Evolutionary conservation across 2,329 filamentous ascomycete species (phyloP).

Genomic region (Shiraia bambusicola): DNA sequence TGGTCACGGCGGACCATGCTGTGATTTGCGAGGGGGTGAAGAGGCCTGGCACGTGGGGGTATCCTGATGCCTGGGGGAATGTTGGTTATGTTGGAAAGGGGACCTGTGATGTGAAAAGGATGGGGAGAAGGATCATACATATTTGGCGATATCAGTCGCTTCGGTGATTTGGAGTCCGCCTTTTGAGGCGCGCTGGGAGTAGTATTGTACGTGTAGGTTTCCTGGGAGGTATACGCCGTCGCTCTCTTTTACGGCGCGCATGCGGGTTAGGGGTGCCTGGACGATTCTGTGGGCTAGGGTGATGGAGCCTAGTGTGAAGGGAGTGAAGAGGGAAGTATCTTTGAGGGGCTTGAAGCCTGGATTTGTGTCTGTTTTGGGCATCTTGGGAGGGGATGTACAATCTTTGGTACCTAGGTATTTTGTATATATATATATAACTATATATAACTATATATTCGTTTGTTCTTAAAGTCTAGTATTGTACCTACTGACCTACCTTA

Average conservation of each 20-base stretch:
- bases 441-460: too few species aligned
- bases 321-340: constrained; percentile 36
- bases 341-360: constrained; percentile 35
- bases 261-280: constrained; percentile 46
- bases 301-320: constrained; percentile 37
- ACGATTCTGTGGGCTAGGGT: constrained; percentile 43
- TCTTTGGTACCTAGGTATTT: too few species aligned
- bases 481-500: too few species aligned
- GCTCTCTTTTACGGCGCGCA: constrained; percentile 52
- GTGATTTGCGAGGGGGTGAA: constrained; percentile 46
- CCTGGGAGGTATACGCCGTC: constrained; percentile 49
- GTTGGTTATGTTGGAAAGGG: too few species aligned
- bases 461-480: constrained; percentile 22
- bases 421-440: too few species aligned
- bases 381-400: too few species aligned
- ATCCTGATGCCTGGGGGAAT: constrained; percentile 44
- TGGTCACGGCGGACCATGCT: constrained; percentile 55
- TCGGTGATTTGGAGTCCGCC: constrained; percentile 63
- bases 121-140: constrained; percentile 14
- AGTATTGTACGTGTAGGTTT: constrained; percentile 54
- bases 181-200: constrained; percentile 55
- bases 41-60: constrained; percentile 37
- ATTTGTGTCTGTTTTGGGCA: constrained; percentile 36
- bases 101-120: background rate
- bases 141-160: constrained; percentile 49